phyloP scores from a whole-genome alignment of 352 stramenopile genomes.

The Globisporangium alternatum region DNA sequence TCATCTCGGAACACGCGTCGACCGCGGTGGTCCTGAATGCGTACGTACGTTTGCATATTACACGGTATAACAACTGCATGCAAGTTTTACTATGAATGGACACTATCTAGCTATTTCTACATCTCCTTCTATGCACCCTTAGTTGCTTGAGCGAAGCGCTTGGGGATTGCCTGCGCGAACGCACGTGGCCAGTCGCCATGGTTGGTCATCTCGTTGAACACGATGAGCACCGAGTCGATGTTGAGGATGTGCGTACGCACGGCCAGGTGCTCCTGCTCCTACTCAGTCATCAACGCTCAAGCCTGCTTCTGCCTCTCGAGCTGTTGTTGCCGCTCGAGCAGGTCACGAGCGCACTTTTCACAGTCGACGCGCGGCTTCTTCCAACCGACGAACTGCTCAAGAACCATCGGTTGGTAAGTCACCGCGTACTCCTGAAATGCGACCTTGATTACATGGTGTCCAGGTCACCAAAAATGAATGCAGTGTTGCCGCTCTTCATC shows the following conservation, averaged over 20 bases:
- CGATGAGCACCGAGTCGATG: slow-evolving; percentile 71
- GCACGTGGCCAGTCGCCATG: slow-evolving; percentile 61
- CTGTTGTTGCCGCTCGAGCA: no score
- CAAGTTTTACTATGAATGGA: slow-evolving; percentile 11
- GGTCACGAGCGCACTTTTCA: no score
- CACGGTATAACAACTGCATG: neutral
- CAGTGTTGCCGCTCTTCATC: no score
- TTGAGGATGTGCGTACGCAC: slow-evolving; percentile 73
- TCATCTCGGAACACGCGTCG: slow-evolving; percentile 48
- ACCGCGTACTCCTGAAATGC: no score
- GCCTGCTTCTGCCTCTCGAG: no score
- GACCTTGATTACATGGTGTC: no score
- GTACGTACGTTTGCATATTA: neutral
- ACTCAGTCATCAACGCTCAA: no score
- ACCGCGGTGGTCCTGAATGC: slow-evolving; percentile 19
- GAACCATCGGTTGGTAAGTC: no score
- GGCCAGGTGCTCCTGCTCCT: slow-evolving; percentile 53
- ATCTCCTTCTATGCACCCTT: neutral
- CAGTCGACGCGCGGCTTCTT: no score
- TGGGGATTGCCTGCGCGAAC: slow-evolving; percentile 53
- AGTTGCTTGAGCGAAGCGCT: slow-evolving; percentile 37
- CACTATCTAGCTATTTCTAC: neutral
- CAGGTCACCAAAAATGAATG: no score
- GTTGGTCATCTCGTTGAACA: slow-evolving; percentile 71
- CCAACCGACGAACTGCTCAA: no score